Base-by-base conservation (phyloP, 305 asterid species). In the Fraxinus floribunda region DNA sequence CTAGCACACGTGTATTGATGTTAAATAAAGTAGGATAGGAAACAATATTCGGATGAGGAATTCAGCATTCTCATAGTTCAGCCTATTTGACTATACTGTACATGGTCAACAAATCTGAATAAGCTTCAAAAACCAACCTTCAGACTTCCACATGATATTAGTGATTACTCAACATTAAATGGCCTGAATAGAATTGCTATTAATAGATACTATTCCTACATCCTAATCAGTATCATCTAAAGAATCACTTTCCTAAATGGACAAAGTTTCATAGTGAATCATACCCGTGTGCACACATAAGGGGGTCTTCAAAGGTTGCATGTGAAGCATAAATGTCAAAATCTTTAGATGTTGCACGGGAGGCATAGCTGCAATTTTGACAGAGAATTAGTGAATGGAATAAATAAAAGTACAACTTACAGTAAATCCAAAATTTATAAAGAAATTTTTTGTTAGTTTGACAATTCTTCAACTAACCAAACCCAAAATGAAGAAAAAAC, bases 281-380 rank as follows among this genome's bases (percentile, higher is more conserved):
- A 66, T 88, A 95, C 98, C 98, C 98, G 3, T 87, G 91, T 49
- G 97, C 97, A 77, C 92, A 85, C 96, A 91, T 92, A 74, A 95
- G 95, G 4, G 98, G 98, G 80, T 95, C 98, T 88, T 93, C 98
- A 75, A 95, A 95, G 80, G 90, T 91, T 78, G 98, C 98, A 81
- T 89, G 60, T 13, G 91, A 89, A 18, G 93, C 93, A 82, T 95
- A 93, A n/a, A 95, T 95, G 81, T 95, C 97, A 77, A 92, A 95
- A 88, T 95, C 98, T 86, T 83, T 79, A 70, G 94, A 83, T 2
- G 89, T 89, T 78, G 95, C 97, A 46, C 86, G 86, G 0, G 97
- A 91, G 74, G 89, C 97, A 85, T 95, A 95, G 57, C 98, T 95
- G 94, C 84, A 84, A 88, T n/a, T 6, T 36, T 39, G 34, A 26